phyloP scores from a whole-genome alignment of 768 basidiomycete species.

The Hydnum rufescens region DNA sequence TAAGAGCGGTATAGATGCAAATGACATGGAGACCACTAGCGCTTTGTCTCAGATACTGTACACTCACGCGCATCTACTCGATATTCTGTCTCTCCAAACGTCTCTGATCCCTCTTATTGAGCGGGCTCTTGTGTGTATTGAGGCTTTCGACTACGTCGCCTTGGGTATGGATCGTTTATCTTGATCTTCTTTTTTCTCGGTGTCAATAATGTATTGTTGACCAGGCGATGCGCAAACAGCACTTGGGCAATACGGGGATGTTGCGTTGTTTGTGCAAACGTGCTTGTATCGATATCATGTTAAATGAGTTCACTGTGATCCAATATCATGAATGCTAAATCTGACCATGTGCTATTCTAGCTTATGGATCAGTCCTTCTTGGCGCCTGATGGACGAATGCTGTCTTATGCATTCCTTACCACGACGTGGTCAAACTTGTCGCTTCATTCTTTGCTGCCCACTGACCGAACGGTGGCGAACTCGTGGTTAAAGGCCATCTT shows the following conservation, averaged over 20 bases:
- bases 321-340: too few species aligned
- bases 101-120: constrained; percentile 2
- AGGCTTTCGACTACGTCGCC: constrained; percentile 2
- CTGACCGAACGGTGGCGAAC: constrained; percentile 2
- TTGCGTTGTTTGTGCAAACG: constrained; percentile 8
- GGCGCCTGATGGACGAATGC: neutral
- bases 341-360: neutral
- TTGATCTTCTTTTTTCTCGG: constrained; percentile 1
- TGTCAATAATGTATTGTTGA: neutral
- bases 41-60: neutral
- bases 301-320: neutral
- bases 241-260: constrained; percentile 4
- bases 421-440: neutral
- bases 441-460: neutral
- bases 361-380: neutral
- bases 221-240: constrained; percentile 7
- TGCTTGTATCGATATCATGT: constrained; percentile 7
- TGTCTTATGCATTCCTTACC: constrained; percentile 1
- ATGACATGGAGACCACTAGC: constrained; percentile 2
- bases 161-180: neutral
- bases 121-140: constrained; percentile 1
- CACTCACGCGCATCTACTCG: neutral
- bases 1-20: too few species aligned
- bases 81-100: constrained; percentile 9
- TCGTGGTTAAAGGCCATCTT: constrained; percentile 8